Base-by-base conservation (phyloP, 1,284 basidiomycete species). In the Phaffia rhodozyma region DNA sequence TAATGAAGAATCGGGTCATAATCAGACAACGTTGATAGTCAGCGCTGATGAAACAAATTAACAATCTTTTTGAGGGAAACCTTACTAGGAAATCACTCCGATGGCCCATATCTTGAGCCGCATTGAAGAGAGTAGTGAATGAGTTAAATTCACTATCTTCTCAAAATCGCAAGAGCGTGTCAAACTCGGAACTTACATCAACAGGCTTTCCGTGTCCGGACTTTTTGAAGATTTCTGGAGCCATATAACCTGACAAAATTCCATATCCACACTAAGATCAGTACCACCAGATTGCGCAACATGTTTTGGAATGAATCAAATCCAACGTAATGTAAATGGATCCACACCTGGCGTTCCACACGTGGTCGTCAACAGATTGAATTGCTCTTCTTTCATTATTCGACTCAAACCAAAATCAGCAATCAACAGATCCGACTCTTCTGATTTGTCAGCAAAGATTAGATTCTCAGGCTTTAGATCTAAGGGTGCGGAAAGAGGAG, bases 141-240 rank as follows among this genome's bases (percentile, higher is more conserved):
- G 5, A 11, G 16, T 43, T 43, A 43, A 11, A 43, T 16, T 2
- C 5, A 2, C 13, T 16, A 16, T 43, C 13, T 16, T 5, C 9
- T 7, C 13, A 43, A 11, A 5, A 43, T 43, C 2, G 13, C 38
- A 43, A 7, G 6, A 43, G 13, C 13, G 16, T 11, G 38, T 43
- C 38, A 2, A 11, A 11, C 13, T 5, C 38, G 16, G 13, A 43
- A 43, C 38, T 16, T 43, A 43, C 38, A 43, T 97, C 94, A 30
- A 97, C 94, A 0, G 94, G 92, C 77, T 91, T 96, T 52, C 89
- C 86, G 71, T 98, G 93, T 0, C 94, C 94, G 60, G 84, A 87
- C 77, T 94, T 94, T 75, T 87, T 87, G 81, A 98, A 98, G 70
- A 98, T 97, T 76, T 97, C 94, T 0, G 94, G 93, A 0, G 94